phyloP scores from a whole-genome alignment of 2,329 filamentous ascomycete genomes.

The Lizonia empirigonia region DNA sequence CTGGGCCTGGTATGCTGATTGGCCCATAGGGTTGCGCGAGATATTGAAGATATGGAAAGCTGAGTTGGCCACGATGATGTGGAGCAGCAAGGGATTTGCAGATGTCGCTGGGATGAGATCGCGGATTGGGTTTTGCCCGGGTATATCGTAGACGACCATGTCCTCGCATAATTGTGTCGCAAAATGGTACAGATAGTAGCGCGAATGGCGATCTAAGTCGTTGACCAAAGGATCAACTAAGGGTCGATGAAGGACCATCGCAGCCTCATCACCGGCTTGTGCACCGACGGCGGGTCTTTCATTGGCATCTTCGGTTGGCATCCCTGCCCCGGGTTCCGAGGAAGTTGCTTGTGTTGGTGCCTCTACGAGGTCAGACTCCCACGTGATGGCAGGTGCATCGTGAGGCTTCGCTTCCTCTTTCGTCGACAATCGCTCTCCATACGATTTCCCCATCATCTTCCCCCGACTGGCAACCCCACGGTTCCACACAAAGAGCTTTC shows the following conservation, averaged over 20 bases:
- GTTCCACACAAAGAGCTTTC: slow-evolving; percentile 65
- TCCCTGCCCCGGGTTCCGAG: neutral
- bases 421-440: slow-evolving; percentile 44
- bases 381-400: slow-evolving; percentile 23
- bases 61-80: slow-evolving; percentile 55
- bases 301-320: neutral
- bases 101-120: slow-evolving; percentile 55
- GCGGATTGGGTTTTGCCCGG: slow-evolving; percentile 55
- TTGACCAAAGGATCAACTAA: slow-evolving; percentile 63
- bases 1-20: slow-evolving; percentile 40
- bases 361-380: slow-evolving; percentile 21
- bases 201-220: slow-evolving; percentile 55
- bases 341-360: slow-evolving; percentile 8
- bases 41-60: slow-evolving; percentile 56
- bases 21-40: slow-evolving; percentile 41
- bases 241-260: slow-evolving; percentile 46
- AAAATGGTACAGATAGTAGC: slow-evolving; percentile 56
- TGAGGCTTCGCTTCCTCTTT: slow-evolving; percentile 36
- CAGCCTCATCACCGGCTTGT: slow-evolving; percentile 16
- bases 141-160: slow-evolving; percentile 56
- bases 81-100: slow-evolving; percentile 52
- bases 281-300: slow-evolving; percentile 3
- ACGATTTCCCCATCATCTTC: slow-evolving; percentile 61
- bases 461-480: slow-evolving; percentile 58
- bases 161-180: slow-evolving; percentile 61